Percentiles rank a stretch among this genome's conserved stretches.
These are phyloP conservation scores for Aspergillus conjunctus DNA, from an alignment of 495 filamentous ascomycete species.

Conservation along the genomic window DNA sequence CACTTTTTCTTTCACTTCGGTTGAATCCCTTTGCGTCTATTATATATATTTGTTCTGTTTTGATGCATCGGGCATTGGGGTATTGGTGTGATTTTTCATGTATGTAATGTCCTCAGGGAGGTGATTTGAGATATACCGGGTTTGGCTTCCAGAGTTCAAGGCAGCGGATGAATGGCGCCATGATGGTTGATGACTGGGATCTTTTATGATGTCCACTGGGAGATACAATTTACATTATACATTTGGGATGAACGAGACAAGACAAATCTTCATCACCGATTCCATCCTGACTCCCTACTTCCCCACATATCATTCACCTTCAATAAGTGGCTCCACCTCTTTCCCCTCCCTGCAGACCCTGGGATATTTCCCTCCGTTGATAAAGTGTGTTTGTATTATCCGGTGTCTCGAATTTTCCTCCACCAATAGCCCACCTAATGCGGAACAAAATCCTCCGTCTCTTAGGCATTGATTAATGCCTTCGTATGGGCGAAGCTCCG, in stretches of 20 bases:
- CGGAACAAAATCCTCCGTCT: constrained; percentile 4
- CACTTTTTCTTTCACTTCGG: constrained; percentile 2
- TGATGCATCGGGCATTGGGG: constrained; percentile 22
- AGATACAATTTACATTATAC: constrained; percentile 6
- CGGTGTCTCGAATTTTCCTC: constrained; percentile 20
- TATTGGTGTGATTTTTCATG: constrained; percentile 22
- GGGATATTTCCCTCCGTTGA: background rate
- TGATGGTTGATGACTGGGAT: constrained; percentile 6
- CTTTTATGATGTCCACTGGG: background rate
- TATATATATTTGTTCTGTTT: constrained; percentile 26
- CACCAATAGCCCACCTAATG: constrained; percentile 22
- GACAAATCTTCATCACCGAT: background rate
- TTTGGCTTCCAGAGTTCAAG: constrained; percentile 13
- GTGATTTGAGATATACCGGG: constrained; percentile 24
- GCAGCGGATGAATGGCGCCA: constrained; percentile 1
- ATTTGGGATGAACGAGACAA: constrained; percentile 14
- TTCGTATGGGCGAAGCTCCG: too few relatives aligned
- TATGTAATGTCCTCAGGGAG: constrained; percentile 22
- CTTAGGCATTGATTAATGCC: background rate
- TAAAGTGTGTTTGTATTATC: background rate
- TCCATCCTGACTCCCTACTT: background rate
- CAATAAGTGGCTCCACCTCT: background rate
- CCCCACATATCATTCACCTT: background rate
- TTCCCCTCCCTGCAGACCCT: background rate
- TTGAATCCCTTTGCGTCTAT: constrained; percentile 22